Evolutionary conservation across 1,284 basidiomycete genomes (phyloP), one percentile per base, ranked within the genome.

Genomic region (Xerocomus minutiporus): DNA sequence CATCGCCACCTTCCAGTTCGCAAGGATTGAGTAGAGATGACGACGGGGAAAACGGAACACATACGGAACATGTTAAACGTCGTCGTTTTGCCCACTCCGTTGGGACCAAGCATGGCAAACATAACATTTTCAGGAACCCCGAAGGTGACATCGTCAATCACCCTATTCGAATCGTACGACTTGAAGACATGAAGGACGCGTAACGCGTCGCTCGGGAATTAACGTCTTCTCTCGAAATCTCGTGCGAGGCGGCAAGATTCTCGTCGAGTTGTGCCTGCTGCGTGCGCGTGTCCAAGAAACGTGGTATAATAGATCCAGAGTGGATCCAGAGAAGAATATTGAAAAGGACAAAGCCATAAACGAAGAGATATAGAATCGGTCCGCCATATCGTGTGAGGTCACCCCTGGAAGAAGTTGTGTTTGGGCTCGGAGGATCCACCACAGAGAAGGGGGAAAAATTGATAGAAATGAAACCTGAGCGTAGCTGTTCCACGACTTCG

Each of bases 401-500:
- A 7, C 80, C 79, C 52, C 82, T 70, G 1, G 79, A 75, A 1
- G 73, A 64, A 20, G 20, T 20, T 0, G 78, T 78, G 35, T 82
- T 74, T 1, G 74, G 70, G 8, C 20, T 20, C 20, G 20, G 73
- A 73, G 1, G 74, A 68, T 7, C 83, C 84, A 55, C 84, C 71
- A 61, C 90, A 93, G 0, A 90, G 79, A n/a, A 91, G 72, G 7
- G 82, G 84, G 67, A 91, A 92, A 89, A 67, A 64, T 92, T 91
- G 62, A 89, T 75, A 0, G 86, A 86, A 12, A 92, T 79, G 29
- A 91, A 76, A 1, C 80, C 79, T 0, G 87, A 83, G 43, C 88
- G 77, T 28, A 79, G 58, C 81, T 80, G 44, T 41, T 34, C 34
- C 15, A 6, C 4, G 41, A 20, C 57, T 29, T 62, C 46, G 44